Percentiles rank a stretch among this genome's conserved stretches.
These are phyloP conservation scores for Trichoderma hamatum DNA, from an alignment of 2,329 filamentous ascomycete species.

Conservation along the genomic window DNA sequence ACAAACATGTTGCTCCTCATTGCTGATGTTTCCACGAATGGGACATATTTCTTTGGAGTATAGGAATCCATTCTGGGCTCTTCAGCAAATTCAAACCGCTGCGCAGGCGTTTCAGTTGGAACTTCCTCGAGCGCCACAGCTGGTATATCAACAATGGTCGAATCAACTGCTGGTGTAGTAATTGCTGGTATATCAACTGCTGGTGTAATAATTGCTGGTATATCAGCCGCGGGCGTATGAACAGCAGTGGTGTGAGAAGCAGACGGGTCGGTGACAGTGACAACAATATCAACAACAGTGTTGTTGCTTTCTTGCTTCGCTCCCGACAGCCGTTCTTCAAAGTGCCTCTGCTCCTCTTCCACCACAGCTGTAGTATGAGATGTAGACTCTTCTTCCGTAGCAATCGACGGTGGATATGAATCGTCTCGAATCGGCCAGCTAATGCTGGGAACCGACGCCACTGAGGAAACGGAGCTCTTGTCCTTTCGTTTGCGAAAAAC, in stretches of 20 bases:
- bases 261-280: not conserved
- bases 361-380: not conserved
- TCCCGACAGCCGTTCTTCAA: not conserved
- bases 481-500: constrained; percentile 32
- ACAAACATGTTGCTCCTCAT: constrained; percentile 38
- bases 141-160: not conserved
- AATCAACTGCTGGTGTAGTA: not conserved
- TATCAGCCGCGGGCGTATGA: not conserved
- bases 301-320: not conserved
- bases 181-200: too few species aligned
- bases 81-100: constrained; percentile 9
- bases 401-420: constrained; percentile 2
- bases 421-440: constrained; percentile 27
- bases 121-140: not conserved
- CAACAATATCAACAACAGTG: not conserved
- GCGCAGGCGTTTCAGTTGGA: constrained; percentile 1
- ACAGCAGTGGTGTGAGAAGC: not conserved
- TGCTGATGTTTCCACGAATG: constrained; percentile 33
- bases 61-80: constrained; percentile 19
- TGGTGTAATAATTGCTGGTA: not conserved
- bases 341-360: not conserved
- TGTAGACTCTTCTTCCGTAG: not conserved
- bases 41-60: constrained; percentile 32
- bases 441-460: constrained; percentile 24
- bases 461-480: constrained; percentile 22